Evolutionary conservation across 768 basidiomycete species (phyloP).

Genomic region (Leccinum incarnatum): DNA sequence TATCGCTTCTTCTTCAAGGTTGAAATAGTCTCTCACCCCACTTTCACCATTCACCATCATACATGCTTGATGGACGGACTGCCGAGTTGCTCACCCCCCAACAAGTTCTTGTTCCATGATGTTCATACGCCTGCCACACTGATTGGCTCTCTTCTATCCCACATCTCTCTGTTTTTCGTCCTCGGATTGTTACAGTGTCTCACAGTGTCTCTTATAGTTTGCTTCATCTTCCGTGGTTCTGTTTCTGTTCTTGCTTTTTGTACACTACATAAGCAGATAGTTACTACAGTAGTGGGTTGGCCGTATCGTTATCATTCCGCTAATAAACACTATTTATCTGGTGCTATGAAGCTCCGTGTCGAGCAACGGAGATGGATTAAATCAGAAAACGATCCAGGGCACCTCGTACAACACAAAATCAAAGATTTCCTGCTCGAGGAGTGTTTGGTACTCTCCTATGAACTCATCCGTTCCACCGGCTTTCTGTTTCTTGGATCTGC

Average conservation of each 20-base stretch:
- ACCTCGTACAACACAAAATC: constrained; percentile 95
- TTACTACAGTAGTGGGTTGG: constrained; percentile 54
- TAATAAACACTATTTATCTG: constrained; percentile 48
- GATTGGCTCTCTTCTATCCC: constrained; percentile 11
- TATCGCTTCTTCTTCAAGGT: constrained; percentile 17
- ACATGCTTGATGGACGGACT: constrained; percentile 25
- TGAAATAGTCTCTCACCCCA: constrained; percentile 13
- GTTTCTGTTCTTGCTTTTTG: constrained; percentile 27
- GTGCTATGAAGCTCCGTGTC: constrained; percentile 5
- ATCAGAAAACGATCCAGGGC: constrained; percentile 77
- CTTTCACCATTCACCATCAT: constrained; percentile 10
- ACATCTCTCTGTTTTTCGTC: constrained; percentile 12
- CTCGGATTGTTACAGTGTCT: constrained; percentile 16
- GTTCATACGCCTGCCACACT: constrained; percentile 11
- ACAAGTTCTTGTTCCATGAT: constrained; percentile 15
- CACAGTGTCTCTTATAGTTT: constrained; percentile 15
- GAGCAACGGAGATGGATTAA: background rate
- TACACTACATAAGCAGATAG: constrained; percentile 44
- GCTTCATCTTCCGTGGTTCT: constrained; percentile 25
- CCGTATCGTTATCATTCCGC: constrained; percentile 59
- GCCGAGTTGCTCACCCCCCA: constrained; percentile 12
- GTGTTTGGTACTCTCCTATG: constrained; percentile 84
- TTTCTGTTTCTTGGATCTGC: constrained; percentile 39
- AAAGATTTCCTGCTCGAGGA: constrained; percentile 95
- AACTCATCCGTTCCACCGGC: constrained; percentile 59